Conservation (phyloP, 2,329 filamentous ascomycete species). For the Elsinoe fawcettii region DNA sequence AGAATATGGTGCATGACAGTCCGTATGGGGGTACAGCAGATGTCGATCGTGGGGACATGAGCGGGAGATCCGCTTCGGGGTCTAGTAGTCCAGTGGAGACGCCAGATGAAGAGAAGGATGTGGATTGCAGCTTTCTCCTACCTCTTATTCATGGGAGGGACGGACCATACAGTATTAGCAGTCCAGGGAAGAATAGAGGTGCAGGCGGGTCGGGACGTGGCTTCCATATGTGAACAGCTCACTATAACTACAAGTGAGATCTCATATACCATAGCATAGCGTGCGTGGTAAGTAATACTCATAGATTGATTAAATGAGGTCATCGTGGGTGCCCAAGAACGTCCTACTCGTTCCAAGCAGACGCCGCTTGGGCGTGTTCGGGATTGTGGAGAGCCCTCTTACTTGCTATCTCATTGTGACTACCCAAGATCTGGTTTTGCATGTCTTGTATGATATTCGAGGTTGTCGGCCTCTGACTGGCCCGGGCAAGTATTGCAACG, state of each 20-base stretch:
- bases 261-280: background rate
- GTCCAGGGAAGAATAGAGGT: background rate
- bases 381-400: no score
- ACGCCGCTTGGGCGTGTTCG: no score
- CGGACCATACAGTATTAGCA: background rate
- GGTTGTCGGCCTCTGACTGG: no score
- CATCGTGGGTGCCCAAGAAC: no score
- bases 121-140: background rate
- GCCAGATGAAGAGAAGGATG: constrained; percentile 5
- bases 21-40: background rate
- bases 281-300: background rate
- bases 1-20: background rate
- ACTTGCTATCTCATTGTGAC: no score
- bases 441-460: no score
- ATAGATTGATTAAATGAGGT: no score
- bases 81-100: background rate
- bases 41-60: background rate
- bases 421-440: no score
- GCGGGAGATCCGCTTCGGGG: background rate
- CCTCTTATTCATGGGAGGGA: background rate
- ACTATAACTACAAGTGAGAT: no score
- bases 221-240: background rate
- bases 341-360: no score
- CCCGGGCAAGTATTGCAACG: no score
- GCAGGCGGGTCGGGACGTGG: background rate